Evolutionary conservation across 176 grass and related monocot genomes (phyloP).

Genomic region (Tillandsia leiboldiana): DNA sequence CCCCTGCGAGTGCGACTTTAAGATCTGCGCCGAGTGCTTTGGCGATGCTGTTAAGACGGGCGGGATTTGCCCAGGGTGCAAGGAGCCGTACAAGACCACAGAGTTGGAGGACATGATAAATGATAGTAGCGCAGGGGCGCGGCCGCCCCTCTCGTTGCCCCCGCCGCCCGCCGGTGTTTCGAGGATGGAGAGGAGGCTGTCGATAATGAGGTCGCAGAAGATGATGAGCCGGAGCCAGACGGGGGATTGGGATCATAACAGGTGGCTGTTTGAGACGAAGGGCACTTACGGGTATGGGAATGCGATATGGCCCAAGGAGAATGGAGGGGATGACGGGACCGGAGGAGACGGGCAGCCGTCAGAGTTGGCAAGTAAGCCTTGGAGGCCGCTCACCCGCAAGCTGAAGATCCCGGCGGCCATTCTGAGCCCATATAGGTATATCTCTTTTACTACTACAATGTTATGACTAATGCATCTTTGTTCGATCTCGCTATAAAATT

Average conservation of each 20-base stretch:
- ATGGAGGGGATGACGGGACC: conserved; percentile 32
- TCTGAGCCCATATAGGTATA: conserved; percentile 85
- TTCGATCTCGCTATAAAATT: background rate
- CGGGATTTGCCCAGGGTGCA: conserved; percentile 67
- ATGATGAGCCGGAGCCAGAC: conserved; percentile 84
- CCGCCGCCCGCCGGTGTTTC: conserved; percentile 38
- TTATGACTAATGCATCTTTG: background rate
- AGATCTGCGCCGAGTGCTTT: conserved; percentile 89
- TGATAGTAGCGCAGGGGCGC: background rate
- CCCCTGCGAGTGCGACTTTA: conserved; percentile 92
- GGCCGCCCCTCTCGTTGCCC: conserved; percentile 34
- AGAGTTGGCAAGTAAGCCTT: conserved; percentile 72
- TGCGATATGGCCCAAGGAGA: conserved; percentile 89
- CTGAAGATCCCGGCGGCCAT: conserved; percentile 62
- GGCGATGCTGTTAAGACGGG: conserved; percentile 69
- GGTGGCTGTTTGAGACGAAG: conserved; percentile 95
- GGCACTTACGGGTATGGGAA: conserved; percentile 96
- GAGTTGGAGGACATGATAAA: conserved; percentile 62
- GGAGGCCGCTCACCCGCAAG: conserved; percentile 89
- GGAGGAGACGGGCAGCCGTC: conserved; percentile 43
- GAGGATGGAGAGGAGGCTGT: conserved; percentile 76
- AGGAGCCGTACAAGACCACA: conserved; percentile 72
- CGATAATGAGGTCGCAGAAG: conserved; percentile 55
- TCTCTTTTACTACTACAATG: no score
- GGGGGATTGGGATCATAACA: conserved; percentile 83